Conservation (phyloP, 2,329 filamentous ascomycete genomes). For the Sporothrix variecibatus region DNA sequence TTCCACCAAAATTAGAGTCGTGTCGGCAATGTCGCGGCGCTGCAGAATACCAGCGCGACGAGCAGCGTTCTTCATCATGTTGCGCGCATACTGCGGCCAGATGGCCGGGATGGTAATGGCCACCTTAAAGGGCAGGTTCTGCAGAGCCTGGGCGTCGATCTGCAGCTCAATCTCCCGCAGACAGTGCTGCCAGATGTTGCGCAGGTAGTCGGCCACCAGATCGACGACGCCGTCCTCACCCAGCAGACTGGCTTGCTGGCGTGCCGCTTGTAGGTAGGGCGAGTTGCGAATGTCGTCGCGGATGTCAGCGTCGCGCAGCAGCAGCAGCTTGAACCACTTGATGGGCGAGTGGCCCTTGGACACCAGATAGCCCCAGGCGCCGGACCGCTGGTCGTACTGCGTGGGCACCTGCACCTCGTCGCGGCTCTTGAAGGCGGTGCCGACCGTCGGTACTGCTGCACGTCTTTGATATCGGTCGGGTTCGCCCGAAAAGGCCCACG, state of each 20-base stretch:
- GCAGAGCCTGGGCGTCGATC: conserved; percentile 1
- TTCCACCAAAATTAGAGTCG: conserved; percentile 40
- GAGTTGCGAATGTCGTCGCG: conserved; percentile 24
- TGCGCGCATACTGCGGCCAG: conserved; percentile 45
- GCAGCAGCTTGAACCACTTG: conserved; percentile 31
- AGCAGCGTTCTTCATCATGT: conserved; percentile 42
- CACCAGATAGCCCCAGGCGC: conserved; percentile 22
- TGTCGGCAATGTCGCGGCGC: conserved; percentile 33
- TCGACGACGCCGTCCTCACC: conserved; percentile 33
- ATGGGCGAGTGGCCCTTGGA: conserved; percentile 20
- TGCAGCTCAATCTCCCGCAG: conserved; percentile 33
- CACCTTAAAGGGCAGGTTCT: conserved; percentile 38
- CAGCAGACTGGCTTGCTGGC: not conserved
- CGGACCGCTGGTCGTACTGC: conserved; percentile 17
- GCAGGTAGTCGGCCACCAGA: conserved; percentile 40
- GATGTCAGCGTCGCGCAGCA: conserved; percentile 28
- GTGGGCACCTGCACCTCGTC: conserved; percentile 29
- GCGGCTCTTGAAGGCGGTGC: conserved; percentile 28
- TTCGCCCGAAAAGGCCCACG: conserved; percentile 27
- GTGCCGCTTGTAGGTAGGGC: conserved; percentile 18
- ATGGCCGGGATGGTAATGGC: conserved; percentile 50
- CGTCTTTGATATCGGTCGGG: conserved; percentile 17
- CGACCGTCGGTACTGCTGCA: conserved; percentile 16
- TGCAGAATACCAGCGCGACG: conserved; percentile 42
- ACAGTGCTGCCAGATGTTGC: conserved; percentile 39